A percentile compares a stretch with the other conserved stretches of the same genome.
phyloP scores from a whole-genome alignment of 768 basidiomycete species.

The Kwoniella sp. region DNA sequence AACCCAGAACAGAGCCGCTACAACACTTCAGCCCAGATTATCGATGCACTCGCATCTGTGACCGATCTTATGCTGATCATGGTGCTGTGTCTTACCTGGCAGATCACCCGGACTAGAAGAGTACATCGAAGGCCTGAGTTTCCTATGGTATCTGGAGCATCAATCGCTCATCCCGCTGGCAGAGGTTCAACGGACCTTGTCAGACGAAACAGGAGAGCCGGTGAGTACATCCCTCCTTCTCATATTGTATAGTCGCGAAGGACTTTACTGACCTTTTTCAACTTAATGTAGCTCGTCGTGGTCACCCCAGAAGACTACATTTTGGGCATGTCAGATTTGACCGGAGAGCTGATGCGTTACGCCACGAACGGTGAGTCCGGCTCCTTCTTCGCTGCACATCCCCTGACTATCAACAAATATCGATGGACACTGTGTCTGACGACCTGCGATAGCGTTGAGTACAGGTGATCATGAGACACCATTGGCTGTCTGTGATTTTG shows the following conservation, averaged over 20 bases:
- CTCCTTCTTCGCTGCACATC: no score
- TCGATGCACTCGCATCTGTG: no score
- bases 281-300: conserved; percentile 67
- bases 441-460: conserved; percentile 38
- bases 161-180: conserved; percentile 64
- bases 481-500: conserved; percentile 54
- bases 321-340: conserved; percentile 88
- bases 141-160: conserved; percentile 79
- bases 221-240: conserved; percentile 63
- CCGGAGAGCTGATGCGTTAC: conserved; percentile 94
- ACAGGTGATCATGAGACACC: conserved; percentile 54
- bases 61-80: conserved; percentile 11
- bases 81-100: neutral
- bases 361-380: conserved; percentile 71
- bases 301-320: conserved; percentile 81
- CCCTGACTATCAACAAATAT: neutral
- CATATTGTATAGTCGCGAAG: neutral
- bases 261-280: neutral
- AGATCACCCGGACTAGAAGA: conserved; percentile 74
- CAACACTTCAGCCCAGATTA: no score
- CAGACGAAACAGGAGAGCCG: conserved; percentile 65
- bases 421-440: no score
- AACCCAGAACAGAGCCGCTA: no score
- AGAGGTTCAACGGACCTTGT: conserved; percentile 69
- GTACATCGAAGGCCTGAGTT: conserved; percentile 90